Evolutionary conservation across 108 stramenopile species (phyloP), one percentile per base, ranked within the genome.

Genomic region (Nitzschia inconspicua): DNA sequence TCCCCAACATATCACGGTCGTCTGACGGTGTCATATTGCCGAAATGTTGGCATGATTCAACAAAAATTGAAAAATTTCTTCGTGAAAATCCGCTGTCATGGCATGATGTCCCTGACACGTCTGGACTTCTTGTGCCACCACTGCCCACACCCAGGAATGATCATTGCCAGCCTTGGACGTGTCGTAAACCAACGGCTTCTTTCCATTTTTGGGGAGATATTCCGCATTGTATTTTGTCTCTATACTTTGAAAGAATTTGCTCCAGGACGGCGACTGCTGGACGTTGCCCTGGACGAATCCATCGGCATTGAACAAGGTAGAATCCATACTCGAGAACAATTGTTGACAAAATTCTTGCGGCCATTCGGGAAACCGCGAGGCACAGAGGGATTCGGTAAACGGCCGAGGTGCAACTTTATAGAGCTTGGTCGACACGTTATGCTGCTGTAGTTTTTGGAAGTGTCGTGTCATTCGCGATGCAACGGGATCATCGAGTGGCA

Each of bases 251-350:
- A n/a, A n/a, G n/a, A n/a, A n/a, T n/a, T n/a, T n/a, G n/a, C n/a
- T n/a, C n/a, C n/a, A n/a, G n/a, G n/a, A n/a, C n/a, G n/a, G n/a
- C n/a, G n/a, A n/a, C n/a, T n/a, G n/a, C n/a, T n/a, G n/a, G n/a
- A n/a, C n/a, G n/a, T 77, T 76, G 59, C 89, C 89, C 40, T 78
- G 70, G 16, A 90, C 88, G 14, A 89, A 93, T 37, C 94, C 94
- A 68, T 95, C 91, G 50, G 91, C 79, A 44, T 83, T 64, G 29
- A 86, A 74, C 36, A 95, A 75, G 18, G 72, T 50, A 14, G 48
- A 50, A 26, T 29, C 6, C 7, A 27, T 9, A 50, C 11, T 11
- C n/a, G 27, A 26, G 39, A 65, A 53, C 2, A 72, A 23, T 3
- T 30, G 25, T 3, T 51, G 4, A 53, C 64, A 65, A 47, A 52